These are phyloP conservation scores for Fusarium pseudoanthophilum DNA, from an alignment of 2,329 filamentous ascomycete species.

Conservation along the genomic window DNA sequence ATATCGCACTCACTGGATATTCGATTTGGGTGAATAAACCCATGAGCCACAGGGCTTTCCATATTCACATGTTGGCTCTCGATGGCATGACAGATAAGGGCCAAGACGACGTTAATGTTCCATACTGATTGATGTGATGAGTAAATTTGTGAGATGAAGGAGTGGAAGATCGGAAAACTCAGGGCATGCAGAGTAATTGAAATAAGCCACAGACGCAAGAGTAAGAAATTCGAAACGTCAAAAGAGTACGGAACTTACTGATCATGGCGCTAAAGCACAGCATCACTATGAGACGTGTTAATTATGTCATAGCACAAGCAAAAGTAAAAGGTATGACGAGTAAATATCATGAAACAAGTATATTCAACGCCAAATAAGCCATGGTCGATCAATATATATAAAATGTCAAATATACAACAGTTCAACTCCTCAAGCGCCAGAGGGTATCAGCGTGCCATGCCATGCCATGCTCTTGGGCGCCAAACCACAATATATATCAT, in stretches of 20 bases:
- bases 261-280: background rate
- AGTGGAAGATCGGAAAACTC: background rate
- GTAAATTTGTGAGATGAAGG: background rate
- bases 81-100: background rate
- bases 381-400: background rate
- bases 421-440: conserved; percentile 29
- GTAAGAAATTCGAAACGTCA: background rate
- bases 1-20: fast-evolving
- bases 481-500: background rate
- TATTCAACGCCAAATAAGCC: conserved; percentile 1
- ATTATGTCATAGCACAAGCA: background rate
- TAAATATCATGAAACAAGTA: background rate
- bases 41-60: fast-evolving
- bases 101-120: background rate
- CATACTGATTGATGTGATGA: background rate
- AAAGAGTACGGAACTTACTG: background rate
- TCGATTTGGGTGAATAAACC: fast-evolving
- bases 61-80: fast-evolving
- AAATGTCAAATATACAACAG: background rate
- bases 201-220: background rate
- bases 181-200: fast-evolving
- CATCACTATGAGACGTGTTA: background rate
- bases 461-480: conserved; percentile 1
- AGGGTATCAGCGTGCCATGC: conserved; percentile 29
- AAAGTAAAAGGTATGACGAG: background rate